Evolutionary conservation across 2,329 filamentous ascomycete genomes (phyloP).

Genomic region (Stachybotrys chartarum): DNA sequence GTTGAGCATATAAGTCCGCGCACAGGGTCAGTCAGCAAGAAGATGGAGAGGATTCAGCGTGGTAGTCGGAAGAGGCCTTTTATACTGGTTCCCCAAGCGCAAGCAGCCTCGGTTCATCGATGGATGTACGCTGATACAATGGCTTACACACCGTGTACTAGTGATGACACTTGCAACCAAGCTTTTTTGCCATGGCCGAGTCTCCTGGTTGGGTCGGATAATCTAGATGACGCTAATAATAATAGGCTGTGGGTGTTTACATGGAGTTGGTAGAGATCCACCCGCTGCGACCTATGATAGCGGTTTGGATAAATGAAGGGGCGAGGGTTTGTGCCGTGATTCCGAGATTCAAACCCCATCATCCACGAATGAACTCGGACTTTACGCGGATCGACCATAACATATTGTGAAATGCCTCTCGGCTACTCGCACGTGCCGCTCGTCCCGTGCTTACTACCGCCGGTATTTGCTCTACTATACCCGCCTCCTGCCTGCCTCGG

Average conservation of each 20-base stretch:
- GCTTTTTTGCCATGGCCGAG: slow-evolving; percentile 1
- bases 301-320: not conserved
- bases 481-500: too few species aligned
- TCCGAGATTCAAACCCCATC: not conserved
- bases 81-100: not conserved
- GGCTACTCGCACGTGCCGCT: not conserved
- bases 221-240: not conserved
- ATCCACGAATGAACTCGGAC: not conserved
- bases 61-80: not conserved
- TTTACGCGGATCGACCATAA: not conserved
- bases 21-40: not conserved
- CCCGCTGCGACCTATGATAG: not conserved
- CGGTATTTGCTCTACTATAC: too few species aligned
- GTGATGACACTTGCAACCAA: not conserved
- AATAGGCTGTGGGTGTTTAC: not conserved
- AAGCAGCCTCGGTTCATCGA: not conserved
- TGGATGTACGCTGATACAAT: not conserved
- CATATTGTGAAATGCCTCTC: not conserved
- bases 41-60: not conserved
- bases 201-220: not conserved
- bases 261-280: not conserved
- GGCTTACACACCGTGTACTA: not conserved
- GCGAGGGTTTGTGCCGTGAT: not conserved
- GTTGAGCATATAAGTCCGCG: not conserved
- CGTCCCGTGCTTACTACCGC: not conserved